phyloP scores from a whole-genome alignment of 2,329 filamentous ascomycete species.

The Aspergillus brasiliensis region DNA sequence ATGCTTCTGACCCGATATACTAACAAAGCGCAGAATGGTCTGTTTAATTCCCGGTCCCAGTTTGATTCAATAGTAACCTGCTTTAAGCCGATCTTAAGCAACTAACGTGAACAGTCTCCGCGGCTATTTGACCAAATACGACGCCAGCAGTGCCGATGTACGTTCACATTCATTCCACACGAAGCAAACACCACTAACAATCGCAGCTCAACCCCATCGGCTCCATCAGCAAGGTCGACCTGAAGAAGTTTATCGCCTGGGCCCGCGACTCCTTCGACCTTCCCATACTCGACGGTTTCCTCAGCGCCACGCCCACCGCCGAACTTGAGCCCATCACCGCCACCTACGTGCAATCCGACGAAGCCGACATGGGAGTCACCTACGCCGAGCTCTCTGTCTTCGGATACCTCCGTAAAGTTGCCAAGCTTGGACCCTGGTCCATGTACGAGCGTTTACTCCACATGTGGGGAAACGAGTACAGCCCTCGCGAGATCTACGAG shows the following conservation, averaged over 20 bases:
- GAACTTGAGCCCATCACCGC: slow-evolving; percentile 68
- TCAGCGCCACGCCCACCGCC: slow-evolving; percentile 64
- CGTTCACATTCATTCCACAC: slow-evolving; percentile 27
- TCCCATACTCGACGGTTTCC: slow-evolving; percentile 66
- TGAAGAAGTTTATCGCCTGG: slow-evolving; percentile 73
- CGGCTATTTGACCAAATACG: slow-evolving; percentile 72
- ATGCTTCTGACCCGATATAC: background rate
- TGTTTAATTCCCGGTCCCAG: background rate
- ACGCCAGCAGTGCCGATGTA: slow-evolving; percentile 59
- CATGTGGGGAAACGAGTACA: slow-evolving; percentile 48
- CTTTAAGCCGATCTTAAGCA: background rate
- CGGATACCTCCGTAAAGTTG: slow-evolving; percentile 57
- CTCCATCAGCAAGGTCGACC: slow-evolving; percentile 65
- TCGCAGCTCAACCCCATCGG: slow-evolving; percentile 43
- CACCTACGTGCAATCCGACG: slow-evolving; percentile 61
- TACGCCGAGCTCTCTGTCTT: slow-evolving; percentile 58
- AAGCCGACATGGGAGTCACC: slow-evolving; percentile 57
- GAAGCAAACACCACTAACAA: slow-evolving; percentile 5
- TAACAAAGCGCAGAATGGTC: slow-evolving; percentile 32
- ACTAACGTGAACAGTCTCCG: slow-evolving; percentile 43
- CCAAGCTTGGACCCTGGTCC: slow-evolving; percentile 57
- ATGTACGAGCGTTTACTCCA: slow-evolving; percentile 57
- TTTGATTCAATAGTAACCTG: background rate
- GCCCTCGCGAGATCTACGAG: slow-evolving; percentile 48
- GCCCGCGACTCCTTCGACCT: slow-evolving; percentile 61